Base-by-base conservation (phyloP, 2,329 filamentous ascomycete species). In the Aureobasidium sp. region DNA sequence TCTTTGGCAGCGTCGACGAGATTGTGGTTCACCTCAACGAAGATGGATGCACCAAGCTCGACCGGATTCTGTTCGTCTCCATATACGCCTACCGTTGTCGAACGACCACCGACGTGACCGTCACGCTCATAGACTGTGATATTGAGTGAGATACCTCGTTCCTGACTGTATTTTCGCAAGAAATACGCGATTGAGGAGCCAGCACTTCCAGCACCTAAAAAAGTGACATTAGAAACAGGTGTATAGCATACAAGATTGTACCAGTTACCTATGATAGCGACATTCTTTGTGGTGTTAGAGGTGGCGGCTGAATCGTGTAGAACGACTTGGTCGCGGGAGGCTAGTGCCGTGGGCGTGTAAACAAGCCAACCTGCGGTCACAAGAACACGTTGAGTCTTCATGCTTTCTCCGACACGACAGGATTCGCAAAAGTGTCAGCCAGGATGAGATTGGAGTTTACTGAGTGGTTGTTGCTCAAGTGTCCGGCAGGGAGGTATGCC, bases 21-120 rank as follows among this genome's bases (percentile, higher is more conserved):
- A 69, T 96, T 96, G 42, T 85, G 79, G 71, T 97, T 99, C 47
- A 88, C 83, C 53, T 87, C 74, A 48, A 97, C 90, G 71, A 97
- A 99, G 68, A 97, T 96, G 64, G 88, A 93, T 12, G 89, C 94
- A 17, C 94, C 94, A 0, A 97, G 80, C 73, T 99, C 94, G 44
- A 56, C 52, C 1, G 88, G 88, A 42, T 86, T 78, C 0, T 77
- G 66, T 1, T 86, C 79, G 68, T 93, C 81, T 65, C 84, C 82
- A 71, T 88, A 93, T 2, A 86, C 87, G 69, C 91, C 79, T 20
- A 96, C 88, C 0, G 92, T 97, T 34, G 92, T 89, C 8, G 89
- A 89, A 29, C 94, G 89, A 9, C 94, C 94, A 34, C 94, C 94
- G 47, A 97, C 81, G 67, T 86, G 90, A 36, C 79, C 73, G 17